phyloP scores from a whole-genome alignment of 768 basidiomycete species.

The Rhodosporidiobolus odoratus region DNA sequence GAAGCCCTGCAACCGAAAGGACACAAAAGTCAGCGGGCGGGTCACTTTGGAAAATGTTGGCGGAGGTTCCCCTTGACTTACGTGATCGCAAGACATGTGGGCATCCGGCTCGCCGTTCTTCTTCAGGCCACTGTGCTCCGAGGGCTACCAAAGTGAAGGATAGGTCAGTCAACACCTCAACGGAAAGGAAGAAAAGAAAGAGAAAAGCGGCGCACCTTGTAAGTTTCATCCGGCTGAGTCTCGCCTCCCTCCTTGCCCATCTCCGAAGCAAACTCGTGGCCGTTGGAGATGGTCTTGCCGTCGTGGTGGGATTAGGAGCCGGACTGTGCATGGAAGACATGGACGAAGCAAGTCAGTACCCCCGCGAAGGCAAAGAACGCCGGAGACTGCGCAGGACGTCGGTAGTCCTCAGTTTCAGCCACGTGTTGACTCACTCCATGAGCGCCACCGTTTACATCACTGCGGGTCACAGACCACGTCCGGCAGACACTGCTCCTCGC shows the following conservation, averaged over 20 bases:
- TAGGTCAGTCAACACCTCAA: not conserved
- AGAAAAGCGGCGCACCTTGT: slow-evolving; percentile 7
- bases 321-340: not conserved
- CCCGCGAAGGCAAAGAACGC: too few species aligned
- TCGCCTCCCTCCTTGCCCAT: slow-evolving; percentile 10
- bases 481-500: too few species aligned
- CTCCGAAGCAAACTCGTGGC: slow-evolving; percentile 15
- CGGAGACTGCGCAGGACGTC: too few species aligned
- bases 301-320: not conserved
- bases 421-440: too few species aligned
- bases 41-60: not conserved
- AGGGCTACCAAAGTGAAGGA: not conserved
- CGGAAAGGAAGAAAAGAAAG: not conserved
- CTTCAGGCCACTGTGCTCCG: slow-evolving; percentile 11
- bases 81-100: slow-evolving; percentile 5
- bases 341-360: too few species aligned
- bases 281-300: slow-evolving; percentile 1
- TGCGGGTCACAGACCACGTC: too few species aligned
- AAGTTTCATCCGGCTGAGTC: slow-evolving; percentile 12
- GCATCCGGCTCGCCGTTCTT: slow-evolving; percentile 15
- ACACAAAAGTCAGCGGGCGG: too few species aligned
- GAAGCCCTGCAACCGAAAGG: not conserved
- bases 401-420: too few species aligned
- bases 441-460: too few species aligned
- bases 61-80: too few species aligned